These are phyloP conservation scores for Puccinia horiana DNA, from an alignment of 1,284 basidiomycete genomes.

Conservation along the genomic window DNA sequence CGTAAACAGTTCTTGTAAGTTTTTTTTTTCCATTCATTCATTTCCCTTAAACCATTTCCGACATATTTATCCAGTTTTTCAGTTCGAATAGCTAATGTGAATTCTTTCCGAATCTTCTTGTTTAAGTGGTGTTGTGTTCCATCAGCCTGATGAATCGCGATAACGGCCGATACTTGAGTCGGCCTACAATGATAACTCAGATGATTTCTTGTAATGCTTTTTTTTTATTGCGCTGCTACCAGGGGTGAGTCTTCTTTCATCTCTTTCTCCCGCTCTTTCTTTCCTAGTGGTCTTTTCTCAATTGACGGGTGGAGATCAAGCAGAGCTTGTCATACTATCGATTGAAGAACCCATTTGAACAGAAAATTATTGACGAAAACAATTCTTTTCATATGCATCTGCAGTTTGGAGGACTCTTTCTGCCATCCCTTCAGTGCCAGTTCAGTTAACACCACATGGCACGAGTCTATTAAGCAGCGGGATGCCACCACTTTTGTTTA, in stretches of 20 bases:
- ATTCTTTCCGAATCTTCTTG: neutral
- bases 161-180: constrained; percentile 13
- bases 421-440: constrained; percentile 7
- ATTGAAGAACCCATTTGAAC: neutral
- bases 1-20: constrained; percentile 12
- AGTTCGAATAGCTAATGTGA: neutral
- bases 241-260: neutral
- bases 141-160: constrained; percentile 4
- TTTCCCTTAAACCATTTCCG: neutral
- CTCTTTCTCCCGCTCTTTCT: neutral
- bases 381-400: neutral
- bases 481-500: constrained; percentile 7
- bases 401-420: constrained; percentile 14
- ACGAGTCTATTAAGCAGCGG: constrained; percentile 11
- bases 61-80: neutral
- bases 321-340: neutral
- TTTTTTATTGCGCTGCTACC: constrained; percentile 5
- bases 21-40: neutral
- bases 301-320: too few species aligned
- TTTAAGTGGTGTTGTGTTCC: constrained; percentile 19
- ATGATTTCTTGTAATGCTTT: constrained; percentile 7
- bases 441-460: constrained; percentile 4
- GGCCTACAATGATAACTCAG: constrained; percentile 10
- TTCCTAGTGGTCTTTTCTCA: neutral
- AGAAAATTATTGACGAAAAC: neutral